Percentiles rank a stretch among this genome's conserved stretches.
These are phyloP conservation scores for Blastomyces silverae DNA, from an alignment of 2,329 filamentous ascomycete species.

Conservation along the genomic window DNA sequence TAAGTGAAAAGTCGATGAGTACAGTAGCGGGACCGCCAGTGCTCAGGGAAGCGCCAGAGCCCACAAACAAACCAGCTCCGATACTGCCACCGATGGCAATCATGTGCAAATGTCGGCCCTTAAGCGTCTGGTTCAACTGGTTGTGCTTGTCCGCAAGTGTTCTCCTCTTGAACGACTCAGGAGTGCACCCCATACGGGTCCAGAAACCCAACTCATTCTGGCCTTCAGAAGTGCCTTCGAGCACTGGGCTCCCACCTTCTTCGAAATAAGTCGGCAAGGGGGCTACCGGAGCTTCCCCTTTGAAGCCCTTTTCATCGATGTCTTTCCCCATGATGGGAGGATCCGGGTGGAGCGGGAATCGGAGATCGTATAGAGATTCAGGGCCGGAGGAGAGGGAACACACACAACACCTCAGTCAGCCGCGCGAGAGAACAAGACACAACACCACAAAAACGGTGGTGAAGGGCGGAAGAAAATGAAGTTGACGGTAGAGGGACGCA, in stretches of 20 bases:
- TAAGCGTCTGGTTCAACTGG: constrained; percentile 28
- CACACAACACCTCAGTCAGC: not conserved
- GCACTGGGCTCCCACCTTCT: not conserved
- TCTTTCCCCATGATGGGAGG: constrained; percentile 15
- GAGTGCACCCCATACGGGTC: constrained; percentile 37
- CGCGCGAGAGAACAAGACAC: not conserved
- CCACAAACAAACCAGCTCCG: constrained; percentile 38
- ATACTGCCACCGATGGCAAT: constrained; percentile 32
- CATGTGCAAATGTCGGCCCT: constrained; percentile 37
- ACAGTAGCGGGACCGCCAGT: constrained; percentile 36
- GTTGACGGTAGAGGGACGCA: not conserved
- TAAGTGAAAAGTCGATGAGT: constrained; percentile 45
- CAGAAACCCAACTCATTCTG: constrained; percentile 27
- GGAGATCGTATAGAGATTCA: not conserved
- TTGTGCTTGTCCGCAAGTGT: constrained; percentile 23
- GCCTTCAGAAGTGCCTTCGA: constrained; percentile 8
- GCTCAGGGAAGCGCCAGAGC: constrained; percentile 34
- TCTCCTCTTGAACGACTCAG: constrained; percentile 36
- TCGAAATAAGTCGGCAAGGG: constrained; percentile 17
- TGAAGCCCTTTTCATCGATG: constrained; percentile 11
- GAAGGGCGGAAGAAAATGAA: not conserved
- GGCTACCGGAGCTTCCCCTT: not conserved
- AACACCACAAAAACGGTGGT: too few relatives aligned
- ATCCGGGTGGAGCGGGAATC: not conserved
- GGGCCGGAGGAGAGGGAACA: too few relatives aligned